These are phyloP conservation scores for Alternaria postmessia DNA, from an alignment of 2,329 filamentous ascomycete genomes.

Conservation along the genomic window DNA sequence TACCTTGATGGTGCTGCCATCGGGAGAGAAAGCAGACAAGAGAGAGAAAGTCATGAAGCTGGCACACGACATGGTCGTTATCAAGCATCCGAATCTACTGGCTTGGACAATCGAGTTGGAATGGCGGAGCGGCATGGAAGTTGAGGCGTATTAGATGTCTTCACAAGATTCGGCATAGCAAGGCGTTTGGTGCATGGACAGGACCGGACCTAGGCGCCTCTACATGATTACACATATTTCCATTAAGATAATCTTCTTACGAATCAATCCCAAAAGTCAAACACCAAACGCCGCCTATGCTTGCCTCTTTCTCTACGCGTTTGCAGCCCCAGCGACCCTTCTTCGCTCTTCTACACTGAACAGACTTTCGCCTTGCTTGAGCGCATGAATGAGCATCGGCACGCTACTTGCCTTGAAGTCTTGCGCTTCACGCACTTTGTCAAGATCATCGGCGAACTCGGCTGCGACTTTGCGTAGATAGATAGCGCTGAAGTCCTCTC, in stretches of 20 bases:
- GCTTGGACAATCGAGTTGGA: constrained; percentile 93
- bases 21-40: constrained; percentile 74
- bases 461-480: constrained; percentile 74
- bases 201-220: neutral
- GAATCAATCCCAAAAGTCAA: neutral
- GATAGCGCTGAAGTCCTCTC: constrained; percentile 65
- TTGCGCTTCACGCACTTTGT: constrained; percentile 71
- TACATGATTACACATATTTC: neutral
- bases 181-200: constrained; percentile 9
- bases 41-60: constrained; percentile 76
- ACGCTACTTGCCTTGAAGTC: constrained; percentile 73
- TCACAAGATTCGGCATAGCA: neutral
- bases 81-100: constrained; percentile 86
- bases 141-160: constrained; percentile 25
- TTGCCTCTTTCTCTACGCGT: constrained; percentile 3
- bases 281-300: constrained; percentile 28
- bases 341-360: constrained; percentile 65
- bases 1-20: constrained; percentile 72
- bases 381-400: constrained; percentile 70
- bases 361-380: constrained; percentile 72
- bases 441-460: constrained; percentile 77
- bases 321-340: constrained; percentile 45
- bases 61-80: constrained; percentile 92
- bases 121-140: constrained; percentile 69
- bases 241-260: neutral